A percentile compares a stretch with the other conserved stretches of the same genome.
These are phyloP conservation scores for Epichloe amarillans DNA, from an alignment of 2,329 filamentous ascomycete species.

Conservation along the genomic window DNA sequence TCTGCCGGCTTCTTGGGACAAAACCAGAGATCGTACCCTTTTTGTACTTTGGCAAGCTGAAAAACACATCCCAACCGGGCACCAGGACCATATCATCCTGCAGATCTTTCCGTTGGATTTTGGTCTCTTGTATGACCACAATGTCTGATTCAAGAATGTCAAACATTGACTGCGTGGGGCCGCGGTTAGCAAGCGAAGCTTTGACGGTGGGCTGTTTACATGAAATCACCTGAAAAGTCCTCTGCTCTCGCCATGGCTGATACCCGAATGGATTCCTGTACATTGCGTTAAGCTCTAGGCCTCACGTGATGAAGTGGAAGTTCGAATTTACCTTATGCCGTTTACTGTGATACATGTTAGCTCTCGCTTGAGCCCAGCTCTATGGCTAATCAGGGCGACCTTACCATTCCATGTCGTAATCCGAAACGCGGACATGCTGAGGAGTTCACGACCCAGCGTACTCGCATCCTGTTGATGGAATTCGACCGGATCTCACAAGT, in stretches of 20 bases:
- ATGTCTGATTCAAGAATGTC: slow-evolving; percentile 86
- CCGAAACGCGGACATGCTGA: slow-evolving; percentile 51
- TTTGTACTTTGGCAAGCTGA: slow-evolving; percentile 84
- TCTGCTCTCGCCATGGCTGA: slow-evolving; percentile 64
- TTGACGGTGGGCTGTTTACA: not conserved
- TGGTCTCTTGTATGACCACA: slow-evolving; percentile 87
- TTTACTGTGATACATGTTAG: slow-evolving; percentile 42
- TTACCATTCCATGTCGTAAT: slow-evolving; percentile 81
- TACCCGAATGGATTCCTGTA: slow-evolving; percentile 69
- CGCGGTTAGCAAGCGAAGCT: not conserved
- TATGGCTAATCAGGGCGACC: slow-evolving; percentile 11
- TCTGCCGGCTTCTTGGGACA: not conserved
- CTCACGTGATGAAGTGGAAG: not conserved
- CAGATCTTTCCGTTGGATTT: slow-evolving; percentile 88
- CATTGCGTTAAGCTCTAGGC: not conserved
- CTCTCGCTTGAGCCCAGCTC: not conserved
- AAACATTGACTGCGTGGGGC: slow-evolving; percentile 62
- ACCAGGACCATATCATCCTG: slow-evolving; percentile 92
- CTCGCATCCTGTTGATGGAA: not conserved
- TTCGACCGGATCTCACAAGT: not conserved
- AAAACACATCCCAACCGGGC: slow-evolving; percentile 90
- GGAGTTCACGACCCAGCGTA: not conserved
- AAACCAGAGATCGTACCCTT: slow-evolving; percentile 48
- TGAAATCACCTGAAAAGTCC: slow-evolving; percentile 48
- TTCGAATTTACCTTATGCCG: slow-evolving; percentile 50